Base-by-base conservation (phyloP, 441 rosid species). In the Viola pubescens region DNA sequence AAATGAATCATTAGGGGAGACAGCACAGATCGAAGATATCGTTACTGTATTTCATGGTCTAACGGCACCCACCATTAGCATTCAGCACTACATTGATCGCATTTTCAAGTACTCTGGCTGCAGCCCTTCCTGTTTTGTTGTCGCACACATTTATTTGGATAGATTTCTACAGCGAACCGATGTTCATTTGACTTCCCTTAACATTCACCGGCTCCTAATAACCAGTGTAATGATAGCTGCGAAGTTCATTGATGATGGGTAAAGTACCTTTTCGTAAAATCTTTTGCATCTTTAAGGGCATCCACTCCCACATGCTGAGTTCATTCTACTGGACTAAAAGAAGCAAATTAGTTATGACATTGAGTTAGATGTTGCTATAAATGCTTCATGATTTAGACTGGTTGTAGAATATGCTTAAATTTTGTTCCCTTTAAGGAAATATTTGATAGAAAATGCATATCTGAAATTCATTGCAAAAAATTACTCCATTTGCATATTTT, bases 61-160 rank as follows among this genome's bases (percentile, higher is more conserved):
- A 63, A 83, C 81, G 72, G 81, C 63, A 0, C 98, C 98, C 4
- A 39, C 80, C 38, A 77, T 92, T 60, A 81, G 77, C 66, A 79
- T 92, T 68, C 69, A 66, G 37, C 81, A 79, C 9, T 92, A 92
- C 73, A 57, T 92, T 34, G 82, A 84, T 56, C 94, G 96, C 48
- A 82, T 92, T 58, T 89, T 82, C 82, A 84, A 81, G 72, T 89
- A 92, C 71, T 79, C 88, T 9, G 68, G 70, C 52, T 89, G 97
- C 81, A 89, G 97, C 57, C 89, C 97, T 0, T 89, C 94, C 42
- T 89, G 97, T 79, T 92, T 87, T 44, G 77, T 92, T 9, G 56
- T 86, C 62, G 95, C 94, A 0, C 81, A 76, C 52, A 70, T 92
- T 62, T 92, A 89, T 59, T 68, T 89, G 60, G 78, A 84, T 54